phyloP scores from a whole-genome alignment of 495 filamentous ascomycete genomes.

The Neurospora tetraspora region DNA sequence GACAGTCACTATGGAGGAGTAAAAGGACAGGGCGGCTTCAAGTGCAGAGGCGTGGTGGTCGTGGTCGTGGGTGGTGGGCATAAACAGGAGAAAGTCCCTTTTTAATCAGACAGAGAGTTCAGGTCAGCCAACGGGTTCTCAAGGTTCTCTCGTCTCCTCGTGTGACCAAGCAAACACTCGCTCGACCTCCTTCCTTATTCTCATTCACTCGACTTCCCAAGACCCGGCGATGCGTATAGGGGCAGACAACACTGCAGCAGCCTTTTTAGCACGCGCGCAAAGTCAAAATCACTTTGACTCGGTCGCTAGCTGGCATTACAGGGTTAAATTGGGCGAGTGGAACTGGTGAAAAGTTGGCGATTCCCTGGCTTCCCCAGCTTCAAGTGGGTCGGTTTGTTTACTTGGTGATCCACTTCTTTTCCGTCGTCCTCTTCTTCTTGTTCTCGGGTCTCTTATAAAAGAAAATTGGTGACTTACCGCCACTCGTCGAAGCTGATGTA shows the following conservation, averaged over 20 bases:
- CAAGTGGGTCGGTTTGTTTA: background rate
- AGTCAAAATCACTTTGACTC: background rate
- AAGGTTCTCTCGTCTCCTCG: background rate
- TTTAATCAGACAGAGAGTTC: background rate
- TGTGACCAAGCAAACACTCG: background rate
- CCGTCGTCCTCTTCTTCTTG: background rate
- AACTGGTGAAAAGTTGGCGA: background rate
- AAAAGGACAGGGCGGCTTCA: constrained; percentile 84
- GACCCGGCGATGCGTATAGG: background rate
- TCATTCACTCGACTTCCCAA: background rate
- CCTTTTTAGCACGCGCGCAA: background rate
- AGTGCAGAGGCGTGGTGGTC: constrained; percentile 56
- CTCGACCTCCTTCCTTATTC: background rate
- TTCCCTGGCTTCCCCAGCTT: background rate
- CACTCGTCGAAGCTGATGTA: constrained; percentile 88
- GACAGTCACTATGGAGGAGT: constrained; percentile 78
- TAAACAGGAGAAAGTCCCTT: constrained; percentile 92
- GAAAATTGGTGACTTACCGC: constrained; percentile 55
- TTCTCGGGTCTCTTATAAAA: background rate
- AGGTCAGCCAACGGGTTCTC: constrained; percentile 13
- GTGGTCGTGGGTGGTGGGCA: constrained; percentile 49
- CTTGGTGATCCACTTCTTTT: background rate
- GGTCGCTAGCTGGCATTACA: background rate
- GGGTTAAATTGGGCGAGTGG: background rate
- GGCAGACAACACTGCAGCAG: background rate